These are phyloP conservation scores for Dryas alaskensis DNA, from an alignment of 306 rosid species.

Conservation along the genomic window DNA sequence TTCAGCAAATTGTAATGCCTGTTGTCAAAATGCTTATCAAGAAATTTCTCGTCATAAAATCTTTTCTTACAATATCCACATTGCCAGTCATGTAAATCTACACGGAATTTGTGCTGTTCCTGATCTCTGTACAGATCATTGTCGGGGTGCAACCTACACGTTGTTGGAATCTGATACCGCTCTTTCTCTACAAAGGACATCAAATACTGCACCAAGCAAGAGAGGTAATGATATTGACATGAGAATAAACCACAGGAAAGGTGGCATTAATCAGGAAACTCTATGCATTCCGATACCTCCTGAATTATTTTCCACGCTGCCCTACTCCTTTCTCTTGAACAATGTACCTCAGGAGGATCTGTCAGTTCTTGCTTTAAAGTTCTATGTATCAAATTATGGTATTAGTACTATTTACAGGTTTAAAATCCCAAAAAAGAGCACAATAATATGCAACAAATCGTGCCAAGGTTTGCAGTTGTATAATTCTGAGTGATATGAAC, in stretches of 20 bases:
- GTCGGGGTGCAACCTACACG: slow-evolving; percentile 73
- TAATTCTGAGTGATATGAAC: neutral
- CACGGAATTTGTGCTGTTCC: slow-evolving; percentile 75
- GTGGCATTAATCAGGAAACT: neutral
- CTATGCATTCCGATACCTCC: slow-evolving; percentile 41
- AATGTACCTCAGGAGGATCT: slow-evolving; percentile 57
- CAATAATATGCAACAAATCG: slow-evolving; percentile 1
- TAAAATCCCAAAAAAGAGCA: slow-evolving; percentile 18
- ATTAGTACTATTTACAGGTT: neutral
- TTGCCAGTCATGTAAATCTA: slow-evolving; percentile 71
- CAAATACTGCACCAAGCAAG: slow-evolving; percentile 62
- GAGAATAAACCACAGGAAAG: neutral
- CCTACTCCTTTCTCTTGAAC: slow-evolving; percentile 89
- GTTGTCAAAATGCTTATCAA: slow-evolving; percentile 73
- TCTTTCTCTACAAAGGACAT: slow-evolving; percentile 75
- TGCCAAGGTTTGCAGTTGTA: neutral
- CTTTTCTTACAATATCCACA: slow-evolving; percentile 95
- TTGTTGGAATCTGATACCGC: slow-evolving; percentile 51
- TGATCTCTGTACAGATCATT: slow-evolving; percentile 83
- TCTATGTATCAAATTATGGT: slow-evolving; percentile 28
- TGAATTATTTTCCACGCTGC: slow-evolving; percentile 71
- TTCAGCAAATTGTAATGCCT: slow-evolving; percentile 65
- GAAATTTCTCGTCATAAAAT: slow-evolving; percentile 73
- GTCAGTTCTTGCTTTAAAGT: slow-evolving; percentile 38
- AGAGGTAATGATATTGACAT: slow-evolving; percentile 8